Percentiles rank a stretch among this genome's conserved stretches.
These are phyloP conservation scores for Aspergillus avenaceus DNA, from an alignment of 495 filamentous ascomycete genomes.

Conservation along the genomic window DNA sequence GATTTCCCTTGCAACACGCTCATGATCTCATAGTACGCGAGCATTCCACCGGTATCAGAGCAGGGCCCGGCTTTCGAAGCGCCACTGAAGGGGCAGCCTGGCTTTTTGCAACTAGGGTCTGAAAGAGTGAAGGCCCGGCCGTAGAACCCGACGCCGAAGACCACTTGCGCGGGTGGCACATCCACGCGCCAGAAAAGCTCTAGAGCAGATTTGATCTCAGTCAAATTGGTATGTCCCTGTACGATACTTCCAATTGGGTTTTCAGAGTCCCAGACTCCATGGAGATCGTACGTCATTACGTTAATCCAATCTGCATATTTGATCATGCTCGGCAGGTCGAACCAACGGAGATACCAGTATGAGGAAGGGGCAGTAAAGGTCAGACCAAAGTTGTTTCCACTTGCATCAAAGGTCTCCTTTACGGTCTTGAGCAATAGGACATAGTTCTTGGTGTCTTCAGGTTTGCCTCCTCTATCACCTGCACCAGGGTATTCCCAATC, in stretches of 20 bases:
- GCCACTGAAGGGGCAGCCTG: conserved; percentile 21
- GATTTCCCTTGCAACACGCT: too few relatives aligned
- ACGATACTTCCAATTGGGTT: conserved; percentile 15
- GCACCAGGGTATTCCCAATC: conserved; percentile 48
- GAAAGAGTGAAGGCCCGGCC: conserved; percentile 28
- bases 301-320: conserved; percentile 49
- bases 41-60: background rate
- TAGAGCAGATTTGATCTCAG: conserved; percentile 29
- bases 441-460: conserved; percentile 40
- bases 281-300: conserved; percentile 54
- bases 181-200: conserved; percentile 32
- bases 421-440: conserved; percentile 32
- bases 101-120: conserved; percentile 9
- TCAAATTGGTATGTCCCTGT: conserved; percentile 30
- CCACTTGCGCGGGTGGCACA: conserved; percentile 28
- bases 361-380: conserved; percentile 41
- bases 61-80: background rate
- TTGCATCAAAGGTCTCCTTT: conserved; percentile 15
- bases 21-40: background rate
- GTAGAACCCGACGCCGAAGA: conserved; percentile 39
- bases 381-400: conserved; percentile 25
- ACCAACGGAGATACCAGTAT: conserved; percentile 52
- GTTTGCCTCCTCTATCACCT: conserved; percentile 37
- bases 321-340: conserved; percentile 37
- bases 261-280: conserved; percentile 24